Percentiles rank a stretch among this genome's conserved stretches.
These are phyloP conservation scores for Teunomyces stri DNA, from an alignment of 805 yeast genomes.

Conservation along the genomic window DNA sequence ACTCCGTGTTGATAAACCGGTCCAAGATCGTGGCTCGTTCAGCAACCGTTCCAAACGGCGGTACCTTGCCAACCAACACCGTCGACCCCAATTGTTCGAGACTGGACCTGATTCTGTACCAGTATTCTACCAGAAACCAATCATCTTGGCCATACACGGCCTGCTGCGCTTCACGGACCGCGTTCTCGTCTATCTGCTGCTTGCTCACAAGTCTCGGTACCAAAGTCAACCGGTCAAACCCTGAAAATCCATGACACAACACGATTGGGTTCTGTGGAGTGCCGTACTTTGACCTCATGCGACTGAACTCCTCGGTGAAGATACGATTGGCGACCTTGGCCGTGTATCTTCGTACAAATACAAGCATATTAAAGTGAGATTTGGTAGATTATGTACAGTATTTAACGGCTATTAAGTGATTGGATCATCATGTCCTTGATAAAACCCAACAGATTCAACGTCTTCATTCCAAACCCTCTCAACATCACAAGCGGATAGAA, in stretches of 20 bases:
- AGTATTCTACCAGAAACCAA: conserved; percentile 56
- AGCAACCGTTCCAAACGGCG: conserved; percentile 75
- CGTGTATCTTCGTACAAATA: neutral
- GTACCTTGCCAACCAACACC: conserved; percentile 73
- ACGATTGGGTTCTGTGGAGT: conserved; percentile 74
- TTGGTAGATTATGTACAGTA: conserved; percentile 1
- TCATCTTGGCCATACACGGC: conserved; percentile 7
- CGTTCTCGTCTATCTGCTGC: conserved; percentile 8
- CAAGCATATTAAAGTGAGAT: neutral
- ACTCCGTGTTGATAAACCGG: conserved; percentile 41
- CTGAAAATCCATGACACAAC: conserved; percentile 83
- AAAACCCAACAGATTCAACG: conserved; percentile 60
- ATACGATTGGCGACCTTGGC: conserved; percentile 2
- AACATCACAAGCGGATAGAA: conserved; percentile 69
- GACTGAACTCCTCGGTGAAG: conserved; percentile 29
- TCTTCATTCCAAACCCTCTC: conserved; percentile 72
- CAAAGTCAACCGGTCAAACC: conserved; percentile 56
- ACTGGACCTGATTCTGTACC: conserved; percentile 74
- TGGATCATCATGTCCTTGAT: conserved; percentile 70
- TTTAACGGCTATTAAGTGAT: conserved; percentile 30
- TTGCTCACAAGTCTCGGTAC: conserved; percentile 16
- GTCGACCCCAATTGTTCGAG: conserved; percentile 61
- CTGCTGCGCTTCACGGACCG: conserved; percentile 12
- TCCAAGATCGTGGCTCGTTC: conserved; percentile 63
- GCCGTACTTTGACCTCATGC: conserved; percentile 39